A percentile compares a stretch with the other conserved stretches of the same genome.
These are phyloP conservation scores for Hyaloscypha hepaticicola DNA, from an alignment of 495 filamentous ascomycete genomes.

Conservation along the genomic window DNA sequence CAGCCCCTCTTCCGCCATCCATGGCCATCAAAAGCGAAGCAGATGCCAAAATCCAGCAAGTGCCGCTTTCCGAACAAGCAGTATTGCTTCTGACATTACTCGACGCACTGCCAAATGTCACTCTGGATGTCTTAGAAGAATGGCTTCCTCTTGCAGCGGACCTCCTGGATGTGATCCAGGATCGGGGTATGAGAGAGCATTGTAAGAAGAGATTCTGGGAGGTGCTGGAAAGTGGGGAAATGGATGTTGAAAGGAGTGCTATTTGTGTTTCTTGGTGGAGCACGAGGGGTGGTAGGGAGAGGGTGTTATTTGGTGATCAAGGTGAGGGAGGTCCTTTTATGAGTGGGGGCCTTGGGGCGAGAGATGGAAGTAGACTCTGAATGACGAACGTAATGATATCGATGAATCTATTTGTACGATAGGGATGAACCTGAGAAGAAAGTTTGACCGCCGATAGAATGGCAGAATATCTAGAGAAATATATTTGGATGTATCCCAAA, in stretches of 20 bases:
- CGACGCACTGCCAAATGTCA: slow-evolving; percentile 76
- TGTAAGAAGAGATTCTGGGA: slow-evolving; percentile 83
- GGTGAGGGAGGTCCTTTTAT: slow-evolving; percentile 43
- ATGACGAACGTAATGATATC: neutral
- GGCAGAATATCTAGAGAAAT: too few relatives aligned
- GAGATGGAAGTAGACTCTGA: slow-evolving; percentile 29
- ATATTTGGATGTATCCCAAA: too few relatives aligned
- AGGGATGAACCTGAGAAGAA: neutral
- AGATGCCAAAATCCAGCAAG: slow-evolving; percentile 35
- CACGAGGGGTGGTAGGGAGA: slow-evolving; percentile 64
- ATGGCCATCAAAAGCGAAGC: slow-evolving; percentile 30
- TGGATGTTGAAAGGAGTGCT: slow-evolving; percentile 84
- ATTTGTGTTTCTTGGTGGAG: slow-evolving; percentile 89
- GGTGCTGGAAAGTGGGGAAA: slow-evolving; percentile 77
- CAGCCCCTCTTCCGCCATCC: slow-evolving; percentile 41
- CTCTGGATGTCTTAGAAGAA: slow-evolving; percentile 66
- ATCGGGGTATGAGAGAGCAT: slow-evolving; percentile 59
- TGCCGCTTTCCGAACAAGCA: slow-evolving; percentile 72
- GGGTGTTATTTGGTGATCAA: slow-evolving; percentile 54
- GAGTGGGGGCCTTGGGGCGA: slow-evolving; percentile 55
- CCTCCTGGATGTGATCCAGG: slow-evolving; percentile 61
- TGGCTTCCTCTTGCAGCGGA: slow-evolving; percentile 73
- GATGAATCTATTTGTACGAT: neutral
- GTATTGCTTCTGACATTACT: slow-evolving; percentile 76
- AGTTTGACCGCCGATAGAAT: too few relatives aligned